phyloP scores from a whole-genome alignment of 768 basidiomycete species.

The Ramaria rubella region DNA sequence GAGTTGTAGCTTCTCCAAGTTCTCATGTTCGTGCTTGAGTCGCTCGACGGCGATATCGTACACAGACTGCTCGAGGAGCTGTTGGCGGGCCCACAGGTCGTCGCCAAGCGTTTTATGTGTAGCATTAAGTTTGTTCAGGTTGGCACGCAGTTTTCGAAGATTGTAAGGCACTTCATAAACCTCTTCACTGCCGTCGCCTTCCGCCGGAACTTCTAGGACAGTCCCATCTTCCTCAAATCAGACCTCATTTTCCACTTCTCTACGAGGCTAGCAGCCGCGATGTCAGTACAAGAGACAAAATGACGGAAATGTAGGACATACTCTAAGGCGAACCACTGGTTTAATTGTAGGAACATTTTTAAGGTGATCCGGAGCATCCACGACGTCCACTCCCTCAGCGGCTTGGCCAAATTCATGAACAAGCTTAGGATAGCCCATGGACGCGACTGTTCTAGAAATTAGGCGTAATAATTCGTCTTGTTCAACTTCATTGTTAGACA shows the following conservation, averaged over 20 bases:
- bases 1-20: conserved; percentile 41
- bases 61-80: conserved; percentile 76
- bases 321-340: conserved; percentile 49
- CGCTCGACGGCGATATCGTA: conserved; percentile 77
- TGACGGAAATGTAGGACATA: conserved; percentile 15
- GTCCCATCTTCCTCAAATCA: conserved; percentile 11
- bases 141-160: conserved; percentile 60
- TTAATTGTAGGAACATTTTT: conserved; percentile 50
- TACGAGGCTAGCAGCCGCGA: not conserved
- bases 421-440: conserved; percentile 42
- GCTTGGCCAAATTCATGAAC: conserved; percentile 52
- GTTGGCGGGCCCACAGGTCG: conserved; percentile 69
- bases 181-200: conserved; percentile 12
- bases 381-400: conserved; percentile 35
- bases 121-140: conserved; percentile 56
- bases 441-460: conserved; percentile 55
- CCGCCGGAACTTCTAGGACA: not conserved
- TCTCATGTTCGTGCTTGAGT: conserved; percentile 53
- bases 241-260: conserved; percentile 12
- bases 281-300: not conserved
- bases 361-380: conserved; percentile 34
- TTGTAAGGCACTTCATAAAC: conserved; percentile 61
- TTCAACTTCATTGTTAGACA: conserved; percentile 46
- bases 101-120: conserved; percentile 58
- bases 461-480: conserved; percentile 36